phyloP scores from a whole-genome alignment of 495 filamentous ascomycete genomes.

The Cairneyella variabilis region DNA sequence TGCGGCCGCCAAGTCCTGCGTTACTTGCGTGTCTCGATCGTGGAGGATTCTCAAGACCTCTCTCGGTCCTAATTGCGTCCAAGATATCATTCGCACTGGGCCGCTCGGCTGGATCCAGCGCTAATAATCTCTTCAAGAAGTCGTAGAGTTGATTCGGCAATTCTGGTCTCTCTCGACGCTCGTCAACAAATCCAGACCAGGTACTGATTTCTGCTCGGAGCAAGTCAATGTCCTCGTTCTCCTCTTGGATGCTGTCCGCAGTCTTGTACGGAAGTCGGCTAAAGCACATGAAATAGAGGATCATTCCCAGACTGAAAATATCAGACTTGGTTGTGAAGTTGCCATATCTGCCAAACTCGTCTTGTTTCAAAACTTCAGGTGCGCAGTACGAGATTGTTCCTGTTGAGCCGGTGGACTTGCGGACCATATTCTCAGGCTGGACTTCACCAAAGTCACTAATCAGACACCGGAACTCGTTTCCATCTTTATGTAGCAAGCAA shows the following conservation, averaged over 20 bases:
- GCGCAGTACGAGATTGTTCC: constrained; percentile 98
- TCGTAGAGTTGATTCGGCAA: constrained; percentile 84
- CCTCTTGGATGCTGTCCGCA: constrained; percentile 82
- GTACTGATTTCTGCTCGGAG: constrained; percentile 81
- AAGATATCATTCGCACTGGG: constrained; percentile 87
- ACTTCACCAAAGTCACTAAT: constrained; percentile 98
- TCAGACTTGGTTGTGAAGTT: constrained; percentile 97
- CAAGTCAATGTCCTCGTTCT: constrained; percentile 87
- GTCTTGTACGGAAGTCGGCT: constrained; percentile 73
- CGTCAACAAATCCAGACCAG: constrained; percentile 84
- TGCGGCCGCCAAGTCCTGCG: constrained; percentile 32
- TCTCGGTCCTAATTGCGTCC: constrained; percentile 71
- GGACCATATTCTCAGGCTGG: constrained; percentile 70
- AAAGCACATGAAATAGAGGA: constrained; percentile 96
- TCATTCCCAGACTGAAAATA: constrained; percentile 96
- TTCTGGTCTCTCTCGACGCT: constrained; percentile 67
- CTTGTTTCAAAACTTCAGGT: constrained; percentile 79
- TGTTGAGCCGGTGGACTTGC: constrained; percentile 87
- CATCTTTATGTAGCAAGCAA: constrained; percentile 71
- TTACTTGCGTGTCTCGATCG: constrained; percentile 36
- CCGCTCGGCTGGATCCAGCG: constrained; percentile 69
- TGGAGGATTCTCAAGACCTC: constrained; percentile 51
- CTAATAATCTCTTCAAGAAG: constrained; percentile 74
- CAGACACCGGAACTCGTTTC: constrained; percentile 66
- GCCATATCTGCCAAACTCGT: constrained; percentile 66